A percentile compares a stretch with the other conserved stretches of the same genome.
phyloP scores from a whole-genome alignment of 148 eudicot species.

The Gaultheria prostrata region DNA sequence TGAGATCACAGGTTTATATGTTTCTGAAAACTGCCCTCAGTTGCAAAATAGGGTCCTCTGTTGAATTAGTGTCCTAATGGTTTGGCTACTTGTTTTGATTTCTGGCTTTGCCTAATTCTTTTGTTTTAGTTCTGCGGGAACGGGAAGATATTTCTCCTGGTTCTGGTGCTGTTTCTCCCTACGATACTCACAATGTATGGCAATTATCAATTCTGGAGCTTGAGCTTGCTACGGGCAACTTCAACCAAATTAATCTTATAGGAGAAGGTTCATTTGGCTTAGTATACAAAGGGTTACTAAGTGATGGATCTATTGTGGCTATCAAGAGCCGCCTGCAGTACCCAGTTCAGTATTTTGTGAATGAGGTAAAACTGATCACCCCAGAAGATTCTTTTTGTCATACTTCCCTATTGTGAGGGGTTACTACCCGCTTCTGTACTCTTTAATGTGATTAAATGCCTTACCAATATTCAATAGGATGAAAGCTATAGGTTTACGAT shows the following conservation, averaged over 20 bases:
- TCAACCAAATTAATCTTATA: slow-evolving; percentile 16
- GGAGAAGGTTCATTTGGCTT: slow-evolving; percentile 21
- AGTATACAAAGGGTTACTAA: slow-evolving; percentile 25
- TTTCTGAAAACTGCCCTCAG: background rate
- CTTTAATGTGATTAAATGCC: background rate
- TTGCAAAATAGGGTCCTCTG: background rate
- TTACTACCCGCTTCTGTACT: background rate
- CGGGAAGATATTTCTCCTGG: background rate
- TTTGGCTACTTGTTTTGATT: background rate
- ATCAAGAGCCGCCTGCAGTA: slow-evolving; percentile 17
- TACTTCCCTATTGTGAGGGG: background rate
- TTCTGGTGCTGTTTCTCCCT: slow-evolving; percentile 20
- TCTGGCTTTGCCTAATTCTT: background rate
- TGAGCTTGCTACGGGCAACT: slow-evolving; percentile 20
- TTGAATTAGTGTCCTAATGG: background rate
- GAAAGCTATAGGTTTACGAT: background rate
- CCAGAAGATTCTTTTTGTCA: background rate
- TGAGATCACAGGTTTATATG: background rate
- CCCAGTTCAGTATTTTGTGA: slow-evolving; percentile 10
- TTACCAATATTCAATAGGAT: background rate
- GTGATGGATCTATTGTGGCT: slow-evolving; percentile 23
- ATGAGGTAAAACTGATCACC: slow-evolving; percentile 15
- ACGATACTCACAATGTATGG: slow-evolving; percentile 7
- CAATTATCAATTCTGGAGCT: slow-evolving; percentile 18
- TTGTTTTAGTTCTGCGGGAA: slow-evolving; percentile 16